Conservation (phyloP, 2,329 filamentous ascomycete species). For the Ophiocordyceps camponoti-floridani region DNA sequence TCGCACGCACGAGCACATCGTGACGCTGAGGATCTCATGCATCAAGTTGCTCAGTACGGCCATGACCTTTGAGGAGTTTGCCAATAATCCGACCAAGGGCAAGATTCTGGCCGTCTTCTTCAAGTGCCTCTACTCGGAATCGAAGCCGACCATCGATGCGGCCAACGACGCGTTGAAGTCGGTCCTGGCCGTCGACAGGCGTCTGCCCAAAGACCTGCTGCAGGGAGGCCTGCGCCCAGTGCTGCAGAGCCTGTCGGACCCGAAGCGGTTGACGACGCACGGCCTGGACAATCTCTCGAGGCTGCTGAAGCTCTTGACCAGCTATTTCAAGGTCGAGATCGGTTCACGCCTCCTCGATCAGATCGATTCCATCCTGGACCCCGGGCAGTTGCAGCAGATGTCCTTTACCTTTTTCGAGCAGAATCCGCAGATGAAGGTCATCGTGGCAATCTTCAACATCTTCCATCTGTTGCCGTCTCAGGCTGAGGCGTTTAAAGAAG, state of each 20-base stretch:
- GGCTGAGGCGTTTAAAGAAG: conserved; percentile 79
- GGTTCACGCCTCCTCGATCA: conserved; percentile 86
- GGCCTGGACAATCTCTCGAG: conserved; percentile 83
- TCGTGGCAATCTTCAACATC: conserved; percentile 87
- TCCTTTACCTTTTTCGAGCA: conserved; percentile 94
- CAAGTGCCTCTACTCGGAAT: conserved; percentile 89
- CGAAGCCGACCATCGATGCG: conserved; percentile 78
- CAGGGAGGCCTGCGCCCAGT: conserved; percentile 90
- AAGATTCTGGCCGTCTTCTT: conserved; percentile 93
- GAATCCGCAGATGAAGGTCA: conserved; percentile 80
- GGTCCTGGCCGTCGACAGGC: conserved; percentile 74
- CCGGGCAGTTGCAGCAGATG: conserved; percentile 63
- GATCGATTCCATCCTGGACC: conserved; percentile 76
- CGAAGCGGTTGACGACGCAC: conserved; percentile 73
- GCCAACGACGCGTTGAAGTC: conserved; percentile 81
- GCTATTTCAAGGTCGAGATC: conserved; percentile 98
- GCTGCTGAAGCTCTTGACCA: conserved; percentile 78
- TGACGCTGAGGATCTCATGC: conserved; percentile 81
- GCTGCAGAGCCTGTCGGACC: conserved; percentile 89
- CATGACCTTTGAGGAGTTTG: conserved; percentile 84
- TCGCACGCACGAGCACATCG: conserved; percentile 86
- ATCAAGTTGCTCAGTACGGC: conserved; percentile 85
- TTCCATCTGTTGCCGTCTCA: conserved; percentile 89
- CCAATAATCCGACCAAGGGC: conserved; percentile 45
- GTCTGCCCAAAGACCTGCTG: conserved; percentile 84